phyloP scores from a whole-genome alignment of 1,284 basidiomycete species.

The Sphaerobolus stellatus region DNA sequence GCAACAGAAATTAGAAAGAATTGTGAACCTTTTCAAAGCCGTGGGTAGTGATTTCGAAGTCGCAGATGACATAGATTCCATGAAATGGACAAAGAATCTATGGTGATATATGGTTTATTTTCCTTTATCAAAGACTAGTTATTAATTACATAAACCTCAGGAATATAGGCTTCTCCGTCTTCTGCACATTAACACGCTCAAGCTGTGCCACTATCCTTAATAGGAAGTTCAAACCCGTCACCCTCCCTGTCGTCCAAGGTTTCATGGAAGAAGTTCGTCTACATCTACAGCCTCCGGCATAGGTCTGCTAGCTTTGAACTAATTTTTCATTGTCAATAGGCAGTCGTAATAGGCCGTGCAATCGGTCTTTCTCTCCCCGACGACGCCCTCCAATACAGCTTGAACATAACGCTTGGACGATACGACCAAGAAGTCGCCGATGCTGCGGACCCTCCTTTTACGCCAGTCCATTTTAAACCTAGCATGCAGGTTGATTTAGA shows the following conservation, averaged over 20 bases:
- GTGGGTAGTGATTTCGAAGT: conserved; percentile 37
- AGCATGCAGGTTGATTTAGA: conserved; percentile 23
- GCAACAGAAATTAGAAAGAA: conserved; percentile 25
- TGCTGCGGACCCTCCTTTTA: not conserved
- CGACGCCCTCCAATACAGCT: conserved; percentile 16
- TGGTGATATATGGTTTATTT: conserved; percentile 31
- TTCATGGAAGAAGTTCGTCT: conserved; percentile 31
- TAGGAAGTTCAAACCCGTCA: conserved; percentile 22
- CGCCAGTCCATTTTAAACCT: conserved; percentile 17
- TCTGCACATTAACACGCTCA: conserved; percentile 40
- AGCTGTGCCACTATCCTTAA: conserved; percentile 31
- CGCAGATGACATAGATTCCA: conserved; percentile 38
- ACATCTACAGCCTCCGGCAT: not conserved
- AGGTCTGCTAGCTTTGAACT: not conserved
- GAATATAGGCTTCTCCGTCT: conserved; percentile 39
- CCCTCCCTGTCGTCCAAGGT: conserved; percentile 32
- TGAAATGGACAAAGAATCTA: conserved; percentile 46
- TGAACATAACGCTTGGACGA: conserved; percentile 14
- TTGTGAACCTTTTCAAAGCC: conserved; percentile 32
- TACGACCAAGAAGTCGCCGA: conserved; percentile 14
- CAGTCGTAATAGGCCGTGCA: conserved; percentile 36
- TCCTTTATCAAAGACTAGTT: not conserved
- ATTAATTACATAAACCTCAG: conserved; percentile 17
- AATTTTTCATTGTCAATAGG: conserved; percentile 22
- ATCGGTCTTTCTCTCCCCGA: conserved; percentile 17